Conservation (phyloP, 2,329 filamentous ascomycete genomes). For the Calycina herbarum region DNA sequence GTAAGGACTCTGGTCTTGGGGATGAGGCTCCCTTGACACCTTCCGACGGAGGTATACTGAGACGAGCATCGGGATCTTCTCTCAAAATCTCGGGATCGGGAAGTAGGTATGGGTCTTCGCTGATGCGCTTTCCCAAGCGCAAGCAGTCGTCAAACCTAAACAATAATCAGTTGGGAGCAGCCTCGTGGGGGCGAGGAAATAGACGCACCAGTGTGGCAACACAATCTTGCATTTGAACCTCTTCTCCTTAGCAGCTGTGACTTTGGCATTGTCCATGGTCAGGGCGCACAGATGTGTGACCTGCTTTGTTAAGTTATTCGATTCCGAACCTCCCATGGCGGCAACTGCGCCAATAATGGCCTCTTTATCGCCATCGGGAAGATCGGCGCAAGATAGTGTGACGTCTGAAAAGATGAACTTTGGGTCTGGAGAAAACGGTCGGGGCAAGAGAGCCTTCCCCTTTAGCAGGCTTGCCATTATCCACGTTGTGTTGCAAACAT, state of each 20-base stretch:
- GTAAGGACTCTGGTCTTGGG: slow-evolving; percentile 44
- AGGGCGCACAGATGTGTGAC: slow-evolving; percentile 90
- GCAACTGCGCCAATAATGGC: slow-evolving; percentile 87
- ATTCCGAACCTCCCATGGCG: slow-evolving; percentile 84
- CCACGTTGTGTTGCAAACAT: slow-evolving; percentile 83
- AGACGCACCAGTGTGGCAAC: slow-evolving; percentile 78
- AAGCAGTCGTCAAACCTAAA: slow-evolving; percentile 93
- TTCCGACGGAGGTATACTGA: slow-evolving; percentile 57
- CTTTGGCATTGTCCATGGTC: slow-evolving; percentile 72
- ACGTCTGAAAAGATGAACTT: slow-evolving; percentile 87
- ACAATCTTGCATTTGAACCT: slow-evolving; percentile 77
- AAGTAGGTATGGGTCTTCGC: slow-evolving; percentile 80
- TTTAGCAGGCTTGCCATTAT: slow-evolving; percentile 69
- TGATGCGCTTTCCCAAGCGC: slow-evolving; percentile 86
- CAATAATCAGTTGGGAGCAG: slow-evolving; percentile 28
- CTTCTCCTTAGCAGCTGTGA: slow-evolving; percentile 61
- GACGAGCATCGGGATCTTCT: slow-evolving; percentile 53
- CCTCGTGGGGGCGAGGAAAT: neutral
- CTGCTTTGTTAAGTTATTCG: slow-evolving; percentile 66
- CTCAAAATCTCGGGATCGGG: slow-evolving; percentile 84
- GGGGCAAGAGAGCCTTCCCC: slow-evolving; percentile 71
- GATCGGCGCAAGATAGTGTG: slow-evolving; percentile 76
- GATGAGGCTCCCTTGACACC: slow-evolving; percentile 68
- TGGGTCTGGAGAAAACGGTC: slow-evolving; percentile 88
- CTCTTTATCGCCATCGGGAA: slow-evolving; percentile 85